Percentiles rank a stretch among this genome's conserved stretches.
phyloP scores from a whole-genome alignment of 371 early-diverging fungal genomes.

The Rhizopus microsporus region DNA sequence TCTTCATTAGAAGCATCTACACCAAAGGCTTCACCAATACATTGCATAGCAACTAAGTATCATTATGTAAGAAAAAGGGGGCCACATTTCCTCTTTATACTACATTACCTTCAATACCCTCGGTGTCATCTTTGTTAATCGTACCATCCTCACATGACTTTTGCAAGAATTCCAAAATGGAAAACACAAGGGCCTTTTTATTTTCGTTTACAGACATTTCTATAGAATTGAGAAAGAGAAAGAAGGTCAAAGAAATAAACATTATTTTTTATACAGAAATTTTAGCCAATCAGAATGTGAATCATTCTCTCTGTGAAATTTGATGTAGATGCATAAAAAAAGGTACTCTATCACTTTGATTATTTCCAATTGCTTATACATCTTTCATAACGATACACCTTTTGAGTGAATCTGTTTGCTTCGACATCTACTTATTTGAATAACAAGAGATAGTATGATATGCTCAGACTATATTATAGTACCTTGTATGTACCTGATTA shows the following conservation, averaged over 20 bases:
- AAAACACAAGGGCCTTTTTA: conserved; percentile 81
- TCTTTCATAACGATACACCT: no score
- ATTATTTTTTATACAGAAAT: not conserved
- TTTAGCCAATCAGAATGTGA: no score
- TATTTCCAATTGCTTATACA: no score
- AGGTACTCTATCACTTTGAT: no score
- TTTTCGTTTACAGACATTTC: conserved; percentile 49
- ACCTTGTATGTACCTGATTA: no score
- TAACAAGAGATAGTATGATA: no score
- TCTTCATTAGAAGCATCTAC: conserved; percentile 74
- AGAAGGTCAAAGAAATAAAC: not conserved
- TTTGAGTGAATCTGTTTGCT: no score
- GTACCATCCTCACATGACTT: conserved; percentile 77
- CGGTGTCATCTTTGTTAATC: conserved; percentile 81
- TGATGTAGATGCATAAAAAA: no score
- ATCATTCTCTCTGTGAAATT: no score
- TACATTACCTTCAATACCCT: conserved; percentile 84
- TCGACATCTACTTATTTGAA: no score
- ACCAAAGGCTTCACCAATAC: conserved; percentile 93
- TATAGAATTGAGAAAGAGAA: not conserved
- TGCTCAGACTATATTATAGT: no score
- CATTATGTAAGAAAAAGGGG: not conserved
- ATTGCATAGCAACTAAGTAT: conserved; percentile 82
- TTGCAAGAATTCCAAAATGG: conserved; percentile 88
- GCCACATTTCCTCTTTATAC: not conserved